Base-by-base conservation (phyloP, 768 basidiomycete genomes). In the Asterophora parasitica region DNA sequence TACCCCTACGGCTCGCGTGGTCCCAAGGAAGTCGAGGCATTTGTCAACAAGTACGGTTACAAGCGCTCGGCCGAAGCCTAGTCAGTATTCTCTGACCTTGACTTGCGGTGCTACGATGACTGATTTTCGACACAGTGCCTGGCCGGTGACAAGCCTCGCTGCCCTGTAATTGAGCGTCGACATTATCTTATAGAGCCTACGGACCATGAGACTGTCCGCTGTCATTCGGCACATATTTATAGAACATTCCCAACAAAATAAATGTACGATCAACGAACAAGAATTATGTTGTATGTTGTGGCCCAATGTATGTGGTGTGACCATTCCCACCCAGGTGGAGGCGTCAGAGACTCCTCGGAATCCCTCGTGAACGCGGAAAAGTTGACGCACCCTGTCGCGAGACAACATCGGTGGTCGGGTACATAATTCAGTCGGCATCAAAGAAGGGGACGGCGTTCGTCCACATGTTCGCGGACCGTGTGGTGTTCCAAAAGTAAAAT, bases 1-100 rank as follows among this genome's bases (percentile, higher is more conserved):
- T 99, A 99, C 70, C 81, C 84, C 4, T 99, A 98, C 63, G 96
- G 96, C 37, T 92, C 92, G 49, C 84, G 96, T 51, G 96, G 94
- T n/a, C 96, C 95, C 0, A 82, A 82, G 56, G 76, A 85, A 62
- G 72, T 97, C 32, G 88, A 91, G 16, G 67, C 63, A 0, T 99
- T 92, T 63, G 82, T 88, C 53, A 56, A 52, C 44, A 81, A 80
- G 63, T 85, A 83, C 61, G 93, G 91, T 5, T 97, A 79, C 74
- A 85, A 74, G 66, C 80, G 92, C 33, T 64, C 77, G 32, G 65
- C 65, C 33, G 70, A 76, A 15, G 79, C 75, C 49, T 95, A 96
- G 92, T 94, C 65, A 71, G 86, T 81, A 10, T 20, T 35, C 46
- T 43, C 32, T 42, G 17, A 19, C 23, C 16, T 34, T 19, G 11